phyloP scores from a whole-genome alignment of 1,284 basidiomycete genomes.

The Athelia psychrophila region DNA sequence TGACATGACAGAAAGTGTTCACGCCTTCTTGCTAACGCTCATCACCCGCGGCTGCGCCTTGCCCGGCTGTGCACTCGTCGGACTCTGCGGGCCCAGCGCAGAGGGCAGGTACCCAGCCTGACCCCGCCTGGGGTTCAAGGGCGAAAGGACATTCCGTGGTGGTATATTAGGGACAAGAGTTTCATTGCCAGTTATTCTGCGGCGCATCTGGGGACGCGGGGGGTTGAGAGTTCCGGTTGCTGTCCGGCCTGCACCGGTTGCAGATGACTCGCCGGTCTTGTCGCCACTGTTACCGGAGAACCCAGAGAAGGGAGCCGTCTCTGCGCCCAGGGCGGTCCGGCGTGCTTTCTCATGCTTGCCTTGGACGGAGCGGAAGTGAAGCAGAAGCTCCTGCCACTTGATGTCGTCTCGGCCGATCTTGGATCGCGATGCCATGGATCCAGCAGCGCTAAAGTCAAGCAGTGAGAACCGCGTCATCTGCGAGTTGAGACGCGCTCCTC shows the following conservation, averaged over 20 bases:
- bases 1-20: neutral
- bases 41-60: slow-evolving; percentile 3
- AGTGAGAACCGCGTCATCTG: neutral
- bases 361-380: slow-evolving; percentile 84
- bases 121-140: slow-evolving; percentile 65
- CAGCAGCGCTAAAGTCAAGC: neutral
- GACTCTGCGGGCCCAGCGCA: slow-evolving; percentile 17
- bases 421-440: slow-evolving; percentile 49
- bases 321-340: slow-evolving; percentile 59
- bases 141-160: slow-evolving; percentile 49
- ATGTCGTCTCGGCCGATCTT: slow-evolving; percentile 85
- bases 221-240: no score
- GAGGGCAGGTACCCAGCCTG: slow-evolving; percentile 41
- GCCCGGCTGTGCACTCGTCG: slow-evolving; percentile 19
- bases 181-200: slow-evolving; percentile 54
- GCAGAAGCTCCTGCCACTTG: slow-evolving; percentile 90
- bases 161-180: slow-evolving; percentile 24
- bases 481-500: slow-evolving; percentile 19
- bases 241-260: neutral
- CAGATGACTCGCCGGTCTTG: neutral
- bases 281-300: slow-evolving; percentile 24
- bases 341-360: slow-evolving; percentile 85
- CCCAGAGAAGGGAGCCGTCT: slow-evolving; percentile 40
- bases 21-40: neutral
- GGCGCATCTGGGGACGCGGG: slow-evolving; percentile 47